Percentiles rank a stretch among this genome's conserved stretches.
These are phyloP conservation scores for Orobanche coerulescens DNA, from an alignment of 257 asterid genomes.

Conservation along the genomic window DNA sequence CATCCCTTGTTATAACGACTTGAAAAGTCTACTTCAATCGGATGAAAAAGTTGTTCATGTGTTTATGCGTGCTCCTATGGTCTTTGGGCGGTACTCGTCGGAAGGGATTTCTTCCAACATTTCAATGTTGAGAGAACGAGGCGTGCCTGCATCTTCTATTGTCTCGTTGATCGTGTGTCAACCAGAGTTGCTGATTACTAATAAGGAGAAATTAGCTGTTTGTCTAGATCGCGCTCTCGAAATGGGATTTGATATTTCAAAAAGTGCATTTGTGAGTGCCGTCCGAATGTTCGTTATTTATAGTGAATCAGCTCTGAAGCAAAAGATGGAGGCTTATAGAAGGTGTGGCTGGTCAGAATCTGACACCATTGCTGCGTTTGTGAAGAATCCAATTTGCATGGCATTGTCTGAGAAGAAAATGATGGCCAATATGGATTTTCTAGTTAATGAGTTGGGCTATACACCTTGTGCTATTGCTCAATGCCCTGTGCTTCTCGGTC, in stretches of 20 bases:
- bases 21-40: conserved; percentile 14
- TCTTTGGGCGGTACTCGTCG: background rate
- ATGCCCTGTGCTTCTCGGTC: conserved; percentile 14
- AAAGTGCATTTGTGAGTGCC: background rate
- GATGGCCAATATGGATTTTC: conserved; percentile 17
- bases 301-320: background rate
- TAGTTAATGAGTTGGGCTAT: conserved; percentile 13
- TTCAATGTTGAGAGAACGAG: background rate
- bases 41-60: background rate
- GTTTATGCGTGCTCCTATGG: background rate
- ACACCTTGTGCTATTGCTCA: background rate
- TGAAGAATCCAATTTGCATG: conserved; percentile 22
- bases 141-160: background rate
- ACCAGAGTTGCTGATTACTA: background rate
- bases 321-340: conserved; percentile 6
- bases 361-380: conserved; percentile 19
- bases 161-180: background rate
- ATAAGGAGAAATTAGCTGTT: background rate
- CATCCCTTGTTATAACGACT: conserved; percentile 17
- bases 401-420: conserved; percentile 26
- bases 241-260: conserved; percentile 20
- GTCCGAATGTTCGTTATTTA: background rate
- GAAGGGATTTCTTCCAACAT: conserved; percentile 1
- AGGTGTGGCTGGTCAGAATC: background rate
- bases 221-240: background rate